Evolutionary conservation across 2,329 filamentous ascomycete species (phyloP), one percentile per base, ranked within the genome.

Genomic region (Aspergillus tamarii): DNA sequence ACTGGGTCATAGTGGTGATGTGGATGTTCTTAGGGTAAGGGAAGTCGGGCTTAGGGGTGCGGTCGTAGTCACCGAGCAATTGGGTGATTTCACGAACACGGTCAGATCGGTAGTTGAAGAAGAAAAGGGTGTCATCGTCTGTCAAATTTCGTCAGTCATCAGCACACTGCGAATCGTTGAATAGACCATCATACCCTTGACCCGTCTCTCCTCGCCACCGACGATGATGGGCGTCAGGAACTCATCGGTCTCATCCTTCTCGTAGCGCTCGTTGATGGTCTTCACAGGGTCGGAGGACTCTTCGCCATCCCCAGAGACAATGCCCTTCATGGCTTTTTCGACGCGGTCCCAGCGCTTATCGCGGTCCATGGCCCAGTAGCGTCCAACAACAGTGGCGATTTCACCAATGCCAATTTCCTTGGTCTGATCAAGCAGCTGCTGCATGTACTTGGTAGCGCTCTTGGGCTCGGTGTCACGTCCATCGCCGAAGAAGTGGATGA

Each of bases 41-140:
- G 85, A 98, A 97, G 80, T 97, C 92, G 70, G 94, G 92, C 70
- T 88, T 87, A 61, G 94, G 93, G 28, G 93, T 96, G 75, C 93
- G 92, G 84, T 99, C 95, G 76, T 94, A 89, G 78, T 91, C 91
- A 72, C 95, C 95, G 61, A 99, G 84, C 52, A 99, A 87, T 83
- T 98, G 95, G 57, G 93, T 96, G 78, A 99, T 91, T 81, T 99
- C 95, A 72, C 95, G 92, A 59, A 94, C 94, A 79, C 95, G 94
- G 79, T 99, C 95, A 63, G 95, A 98, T 75, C 95, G 93, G 87
- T 99, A 99, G 89, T 99, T 99, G 91, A 99, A 99, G 88, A 98
- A 98, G 88, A 98, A 98, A 74, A 98, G 87, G 60, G 93, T 94
- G 77, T 99, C 95, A 70, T 91, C 86, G 76, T 98, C 93, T 93